A percentile compares a stretch with the other conserved stretches of the same genome.
Evolutionary conservation across 1,284 basidiomycete species (phyloP).

Genomic region (Heliocybe sulcata): DNA sequence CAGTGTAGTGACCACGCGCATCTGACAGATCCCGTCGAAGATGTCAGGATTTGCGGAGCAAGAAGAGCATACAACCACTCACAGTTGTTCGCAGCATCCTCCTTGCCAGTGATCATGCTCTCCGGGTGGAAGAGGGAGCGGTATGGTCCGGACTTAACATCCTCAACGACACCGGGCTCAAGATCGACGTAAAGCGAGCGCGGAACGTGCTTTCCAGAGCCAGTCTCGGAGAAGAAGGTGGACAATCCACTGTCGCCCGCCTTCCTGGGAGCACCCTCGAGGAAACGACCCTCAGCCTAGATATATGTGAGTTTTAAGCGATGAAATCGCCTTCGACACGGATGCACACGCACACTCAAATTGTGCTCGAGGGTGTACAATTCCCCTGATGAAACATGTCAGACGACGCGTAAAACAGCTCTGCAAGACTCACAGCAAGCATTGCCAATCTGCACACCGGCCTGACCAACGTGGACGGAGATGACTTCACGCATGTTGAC

Average conservation of each 20-base stretch:
- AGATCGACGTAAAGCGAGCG: conserved; percentile 97
- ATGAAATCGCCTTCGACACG: conserved; percentile 1
- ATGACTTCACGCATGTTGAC: conserved; percentile 79
- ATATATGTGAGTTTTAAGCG: neutral
- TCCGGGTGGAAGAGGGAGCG: conserved; percentile 97
- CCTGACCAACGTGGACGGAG: conserved; percentile 89
- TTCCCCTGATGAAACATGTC: conserved; percentile 59
- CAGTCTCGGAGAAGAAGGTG: conserved; percentile 92
- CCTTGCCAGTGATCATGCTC: conserved; percentile 98
- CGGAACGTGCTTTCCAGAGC: conserved; percentile 94
- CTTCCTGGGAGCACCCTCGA: conserved; percentile 36
- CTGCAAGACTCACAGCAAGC: conserved; percentile 69
- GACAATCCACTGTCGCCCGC: conserved; percentile 88
- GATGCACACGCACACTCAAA: conserved; percentile 65
- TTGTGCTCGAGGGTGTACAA: conserved; percentile 98
- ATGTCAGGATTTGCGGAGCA: conserved; percentile 9
- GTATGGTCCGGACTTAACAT: conserved; percentile 93
- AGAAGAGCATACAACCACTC: conserved; percentile 21
- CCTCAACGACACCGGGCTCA: conserved; percentile 94
- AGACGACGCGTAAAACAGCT: conserved; percentile 5
- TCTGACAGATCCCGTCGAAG: conserved; percentile 49
- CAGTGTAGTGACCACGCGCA: conserved; percentile 96
- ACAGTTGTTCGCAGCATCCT: conserved; percentile 99
- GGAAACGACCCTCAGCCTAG: conserved; percentile 57
- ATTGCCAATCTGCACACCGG: conserved; percentile 94